phyloP scores from a whole-genome alignment of 768 basidiomycete species.

The Rickenella mellea region DNA sequence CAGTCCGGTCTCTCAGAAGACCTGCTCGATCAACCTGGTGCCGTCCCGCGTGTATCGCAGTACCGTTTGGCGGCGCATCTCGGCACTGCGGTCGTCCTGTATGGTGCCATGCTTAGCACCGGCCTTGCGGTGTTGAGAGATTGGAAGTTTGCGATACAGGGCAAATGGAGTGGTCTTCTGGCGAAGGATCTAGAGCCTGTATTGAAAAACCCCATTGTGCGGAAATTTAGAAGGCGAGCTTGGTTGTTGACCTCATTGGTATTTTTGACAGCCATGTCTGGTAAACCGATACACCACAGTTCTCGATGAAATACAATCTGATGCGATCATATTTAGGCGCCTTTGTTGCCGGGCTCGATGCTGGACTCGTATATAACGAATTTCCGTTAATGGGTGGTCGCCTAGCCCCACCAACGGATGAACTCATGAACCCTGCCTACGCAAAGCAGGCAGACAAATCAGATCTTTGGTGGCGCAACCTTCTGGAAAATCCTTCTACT shows the following conservation, averaged over 20 bases:
- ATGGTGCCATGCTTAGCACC: slow-evolving; percentile 82
- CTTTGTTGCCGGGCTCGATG: slow-evolving; percentile 96
- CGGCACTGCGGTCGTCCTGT: slow-evolving; percentile 84
- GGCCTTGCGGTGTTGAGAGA: slow-evolving; percentile 73
- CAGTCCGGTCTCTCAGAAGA: slow-evolving; percentile 87
- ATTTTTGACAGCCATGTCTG: slow-evolving; percentile 86
- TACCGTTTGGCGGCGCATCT: slow-evolving; percentile 94
- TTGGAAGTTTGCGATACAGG: slow-evolving; percentile 56
- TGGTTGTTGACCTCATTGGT: slow-evolving; percentile 68
- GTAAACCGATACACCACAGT: slow-evolving; percentile 36
- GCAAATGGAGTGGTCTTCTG: slow-evolving; percentile 47
- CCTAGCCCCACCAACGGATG: slow-evolving; percentile 69
- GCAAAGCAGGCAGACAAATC: slow-evolving; percentile 57
- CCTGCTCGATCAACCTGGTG: slow-evolving; percentile 67
- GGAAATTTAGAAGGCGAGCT: slow-evolving; percentile 47
- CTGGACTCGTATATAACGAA: slow-evolving; percentile 95
- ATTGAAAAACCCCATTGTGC: slow-evolving; percentile 47
- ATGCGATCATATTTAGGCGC: slow-evolving; percentile 51
- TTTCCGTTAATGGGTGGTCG: slow-evolving; percentile 94
- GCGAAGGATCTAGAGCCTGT: slow-evolving; percentile 26
- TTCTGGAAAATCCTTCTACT: slow-evolving; percentile 95
- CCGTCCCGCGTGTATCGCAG: slow-evolving; percentile 92
- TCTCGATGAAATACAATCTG: slow-evolving; percentile 2
- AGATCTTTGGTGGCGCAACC: slow-evolving; percentile 91
- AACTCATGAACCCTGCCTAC: slow-evolving; percentile 73